phyloP scores from a whole-genome alignment of 352 stramenopile species.

The Pythium phragmitis region DNA sequence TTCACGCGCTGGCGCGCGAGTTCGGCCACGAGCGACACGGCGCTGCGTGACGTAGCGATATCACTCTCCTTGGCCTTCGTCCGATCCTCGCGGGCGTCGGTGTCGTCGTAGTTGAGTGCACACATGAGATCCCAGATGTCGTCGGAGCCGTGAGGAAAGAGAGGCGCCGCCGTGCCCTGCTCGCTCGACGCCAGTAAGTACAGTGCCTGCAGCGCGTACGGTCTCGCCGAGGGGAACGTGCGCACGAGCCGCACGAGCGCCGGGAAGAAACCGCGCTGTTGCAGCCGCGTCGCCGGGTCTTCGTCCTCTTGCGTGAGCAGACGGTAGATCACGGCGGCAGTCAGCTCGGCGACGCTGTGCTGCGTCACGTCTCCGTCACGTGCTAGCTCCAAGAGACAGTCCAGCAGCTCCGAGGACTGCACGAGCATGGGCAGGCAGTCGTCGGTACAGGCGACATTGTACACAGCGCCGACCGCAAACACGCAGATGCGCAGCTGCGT shows the following conservation, averaged over 20 bases:
- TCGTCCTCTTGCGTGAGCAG: slow-evolving; percentile 31
- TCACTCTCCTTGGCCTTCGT: background rate
- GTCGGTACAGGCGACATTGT: slow-evolving; percentile 78
- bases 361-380: slow-evolving; percentile 15
- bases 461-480: slow-evolving; percentile 65
- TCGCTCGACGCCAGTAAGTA: slow-evolving; percentile 48
- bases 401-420: slow-evolving; percentile 34
- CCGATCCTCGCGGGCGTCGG: background rate
- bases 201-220: slow-evolving; percentile 57
- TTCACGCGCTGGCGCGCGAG: slow-evolving; percentile 62
- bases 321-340: slow-evolving; percentile 59
- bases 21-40: slow-evolving; percentile 59
- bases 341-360: slow-evolving; percentile 45
- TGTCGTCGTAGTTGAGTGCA: slow-evolving; percentile 32
- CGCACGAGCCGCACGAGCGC: slow-evolving; percentile 55
- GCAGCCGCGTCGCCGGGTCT: slow-evolving; percentile 25
- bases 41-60: slow-evolving; percentile 31
- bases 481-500: slow-evolving; percentile 31
- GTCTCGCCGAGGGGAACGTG: slow-evolving; percentile 35
- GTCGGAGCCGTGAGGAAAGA: slow-evolving; percentile 66
- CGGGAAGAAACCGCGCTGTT: slow-evolving; percentile 45
- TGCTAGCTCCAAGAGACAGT: slow-evolving; percentile 42
- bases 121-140: slow-evolving; percentile 46
- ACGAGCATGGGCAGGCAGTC: slow-evolving; percentile 50
- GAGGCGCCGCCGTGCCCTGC: slow-evolving; percentile 18